Base-by-base conservation (phyloP, 108 stramenopile species). In the Cyclotella baltica region DNA sequence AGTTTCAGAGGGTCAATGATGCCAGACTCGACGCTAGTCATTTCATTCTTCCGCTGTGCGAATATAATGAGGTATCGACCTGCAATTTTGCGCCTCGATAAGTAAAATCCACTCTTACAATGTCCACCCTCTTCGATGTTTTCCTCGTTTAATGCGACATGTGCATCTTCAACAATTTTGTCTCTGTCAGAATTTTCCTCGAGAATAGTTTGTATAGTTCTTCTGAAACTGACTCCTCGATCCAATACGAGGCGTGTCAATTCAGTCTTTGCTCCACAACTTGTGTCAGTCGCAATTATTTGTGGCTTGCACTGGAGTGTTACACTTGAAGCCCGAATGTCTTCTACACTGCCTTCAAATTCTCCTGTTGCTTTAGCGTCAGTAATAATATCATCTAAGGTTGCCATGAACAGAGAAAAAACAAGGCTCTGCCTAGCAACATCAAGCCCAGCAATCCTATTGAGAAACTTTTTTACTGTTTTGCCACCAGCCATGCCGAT, bases 311-410 rank as follows among this genome's bases (percentile, higher is more conserved):
- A 29, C 28, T 72, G 78, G 9, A 86, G 43, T 33, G 75, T 63
- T 40, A 87, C 77, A n/a, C 63, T 58, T 19, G 83, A 78, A 11
- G 89, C 92, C 38, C 59, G 58, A n/a, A 92, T 56, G 65, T 90
- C 88, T 66, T 88, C 89, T 22, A 89, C 88, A 28, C 83, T 84
- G 20, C 88, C 89, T 50, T 90, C 92, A 62, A 78, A 90, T 37
- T 88, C 85, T 8, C 92, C 92, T 1, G 83, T 86, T 18, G 77
- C 55, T 65, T 89, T 89, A 13, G 92, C 88, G 20, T 78, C 83
- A 10, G 66, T 43, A 0, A 92, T 70, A 22, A 89, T 84, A 55
- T 83, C 83, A 47, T 84, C 80, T 36, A 90, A 75, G 11, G 87
- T 78, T 5, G 85, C 46, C 75, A 83, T 66, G 63, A 92, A 92